Percentiles rank a stretch among this genome's conserved stretches.
Evolutionary conservation across 2,329 filamentous ascomycete species (phyloP).

Genomic region (Cytospora mali): DNA sequence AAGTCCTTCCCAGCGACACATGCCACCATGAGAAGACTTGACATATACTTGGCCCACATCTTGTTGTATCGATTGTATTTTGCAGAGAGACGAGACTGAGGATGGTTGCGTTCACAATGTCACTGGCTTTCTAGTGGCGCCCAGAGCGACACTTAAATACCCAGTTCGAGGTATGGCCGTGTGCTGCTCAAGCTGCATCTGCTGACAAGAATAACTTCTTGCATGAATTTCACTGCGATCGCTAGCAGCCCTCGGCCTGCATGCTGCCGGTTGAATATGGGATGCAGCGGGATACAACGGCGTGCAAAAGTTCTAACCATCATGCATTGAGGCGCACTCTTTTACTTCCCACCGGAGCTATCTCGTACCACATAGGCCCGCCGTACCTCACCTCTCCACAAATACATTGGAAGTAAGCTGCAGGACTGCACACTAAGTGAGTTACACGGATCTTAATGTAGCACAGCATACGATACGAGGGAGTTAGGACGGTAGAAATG

Average conservation of each 20-base stretch:
- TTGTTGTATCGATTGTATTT: background rate
- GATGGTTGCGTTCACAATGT: background rate
- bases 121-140: background rate
- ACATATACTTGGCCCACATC: background rate
- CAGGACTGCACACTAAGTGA: constrained; percentile 3
- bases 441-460: constrained; percentile 18
- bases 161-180: background rate
- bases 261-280: background rate
- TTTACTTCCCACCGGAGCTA: background rate
- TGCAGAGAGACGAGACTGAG: background rate
- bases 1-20: constrained; percentile 2
- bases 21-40: constrained; percentile 7
- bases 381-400: background rate
- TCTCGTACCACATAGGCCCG: background rate
- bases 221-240: background rate
- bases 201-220: background rate
- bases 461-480: constrained; percentile 27
- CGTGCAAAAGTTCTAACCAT: background rate
- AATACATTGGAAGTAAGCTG: constrained; percentile 13
- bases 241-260: background rate
- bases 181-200: too few relatives aligned
- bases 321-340: background rate
- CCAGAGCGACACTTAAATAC: background rate
- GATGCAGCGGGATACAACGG: too few relatives aligned
- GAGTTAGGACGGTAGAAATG: background rate